Conservation (phyloP, 352 stramenopile species). For the Phytopythium boreale region DNA sequence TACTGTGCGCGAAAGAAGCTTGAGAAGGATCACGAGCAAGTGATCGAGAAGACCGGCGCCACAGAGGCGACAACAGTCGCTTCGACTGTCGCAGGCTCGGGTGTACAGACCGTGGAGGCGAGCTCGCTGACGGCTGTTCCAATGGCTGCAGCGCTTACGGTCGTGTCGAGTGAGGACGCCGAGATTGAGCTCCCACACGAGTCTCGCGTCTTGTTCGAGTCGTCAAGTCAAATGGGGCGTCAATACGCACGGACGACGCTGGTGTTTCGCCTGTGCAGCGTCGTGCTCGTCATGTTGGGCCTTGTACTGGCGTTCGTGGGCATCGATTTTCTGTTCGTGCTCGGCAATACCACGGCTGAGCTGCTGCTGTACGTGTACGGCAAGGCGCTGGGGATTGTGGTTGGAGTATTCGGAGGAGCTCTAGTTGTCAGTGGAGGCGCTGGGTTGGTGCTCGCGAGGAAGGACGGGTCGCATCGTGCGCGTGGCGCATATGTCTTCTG, state of each 20-base stretch:
- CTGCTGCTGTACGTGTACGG: conserved; percentile 50
- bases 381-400: conserved; percentile 24
- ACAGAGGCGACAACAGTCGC: conserved; percentile 1
- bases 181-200: conserved; percentile 37
- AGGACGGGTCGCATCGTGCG: conserved; percentile 24
- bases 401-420: conserved; percentile 22
- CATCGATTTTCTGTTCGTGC: conserved; percentile 45
- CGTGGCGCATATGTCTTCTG: conserved; percentile 29
- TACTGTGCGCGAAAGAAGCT: conserved; percentile 37
- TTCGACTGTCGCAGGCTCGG: neutral
- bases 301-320: conserved; percentile 45
- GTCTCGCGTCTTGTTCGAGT: conserved; percentile 42
- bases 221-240: conserved; percentile 19
- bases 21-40: conserved; percentile 7
- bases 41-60: conserved; percentile 8
- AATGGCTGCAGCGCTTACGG: conserved; percentile 9
- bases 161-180: conserved; percentile 4
- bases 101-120: neutral
- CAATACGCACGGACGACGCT: conserved; percentile 36
- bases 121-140: neutral
- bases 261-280: conserved; percentile 33
- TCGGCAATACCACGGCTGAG: conserved; percentile 51
- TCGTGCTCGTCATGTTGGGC: conserved; percentile 28
- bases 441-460: conserved; percentile 21
- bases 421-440: conserved; percentile 21